Base-by-base conservation (phyloP, 139 green algal species). In the Tetradesmus lagerheimii region DNA sequence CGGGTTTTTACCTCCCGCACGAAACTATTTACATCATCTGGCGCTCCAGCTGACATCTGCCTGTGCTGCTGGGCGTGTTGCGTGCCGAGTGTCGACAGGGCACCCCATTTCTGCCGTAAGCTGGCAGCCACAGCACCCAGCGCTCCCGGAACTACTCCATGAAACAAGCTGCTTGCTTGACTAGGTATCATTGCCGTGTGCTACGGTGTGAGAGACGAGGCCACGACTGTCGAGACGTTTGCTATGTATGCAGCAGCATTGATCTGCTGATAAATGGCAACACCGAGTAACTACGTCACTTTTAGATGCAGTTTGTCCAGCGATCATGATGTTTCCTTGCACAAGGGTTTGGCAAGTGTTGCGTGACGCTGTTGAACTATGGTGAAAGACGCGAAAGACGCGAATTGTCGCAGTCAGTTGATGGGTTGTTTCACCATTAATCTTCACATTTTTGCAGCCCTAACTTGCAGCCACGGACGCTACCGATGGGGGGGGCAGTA, bases 11-110 rank as follows among this genome's bases (percentile, higher is more conserved):
- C 82, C 82, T 87, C 82, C 18, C 34, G 23, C 1, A 87, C 82
- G 29, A 79, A 87, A 20, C 53, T 62, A 15, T 78, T 87, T 16
- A 87, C 57, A 27, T 87, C 76, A 34, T 82, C 76, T 14, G 37
- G 35, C 4, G 37, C 76, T 16, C 23, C 37, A 29, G 76, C 37
- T 31, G 76, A 82, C 37, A 82, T 82, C 23, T 85, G 79, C 39
- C 79, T 41, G 41, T 27, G 27, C 79, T 85, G 79, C 79, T 85
- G 79, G 34, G 15, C 8, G 39, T 83, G 20, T 12, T 83, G 57
- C 12, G 57, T 71, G 20, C 57, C 57, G 57, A 71, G 57, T 71
- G 57, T 71, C 20, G 57, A 31, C 20, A 71, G 57, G 4, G 57
- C 23, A 71, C 57, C 57, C 57, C 57, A 71, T 71, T 1, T 71